A percentile compares a stretch with the other conserved stretches of the same genome.
Evolutionary conservation across 164 flowering plant species (phyloP).

Genomic region (Vitis amurensis): DNA sequence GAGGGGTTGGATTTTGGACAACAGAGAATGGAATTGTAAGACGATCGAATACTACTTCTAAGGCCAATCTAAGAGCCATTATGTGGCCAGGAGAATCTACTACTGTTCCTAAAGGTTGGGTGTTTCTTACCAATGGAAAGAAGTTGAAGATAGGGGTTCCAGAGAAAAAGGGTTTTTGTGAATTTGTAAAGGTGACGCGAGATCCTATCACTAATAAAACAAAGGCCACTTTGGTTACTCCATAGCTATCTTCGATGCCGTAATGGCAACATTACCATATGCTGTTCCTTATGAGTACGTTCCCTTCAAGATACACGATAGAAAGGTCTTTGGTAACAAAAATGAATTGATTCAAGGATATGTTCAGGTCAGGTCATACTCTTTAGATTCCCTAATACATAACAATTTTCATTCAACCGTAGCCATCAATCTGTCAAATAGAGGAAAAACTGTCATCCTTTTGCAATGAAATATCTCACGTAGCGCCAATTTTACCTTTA

Average conservation of each 20-base stretch:
- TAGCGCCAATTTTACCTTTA: no score
- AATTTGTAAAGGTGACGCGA: constrained; percentile 31
- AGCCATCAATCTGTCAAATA: no score
- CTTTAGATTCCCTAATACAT: no score
- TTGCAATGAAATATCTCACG: no score
- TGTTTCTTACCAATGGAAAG: constrained; percentile 27
- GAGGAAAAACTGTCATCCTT: no score
- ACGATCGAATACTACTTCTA: constrained; percentile 2
- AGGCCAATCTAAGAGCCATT: constrained; percentile 1
- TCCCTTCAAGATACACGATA: not conserved
- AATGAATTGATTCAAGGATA: constrained; percentile 18
- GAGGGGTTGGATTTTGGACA: constrained; percentile 43
- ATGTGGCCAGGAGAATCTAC: constrained; percentile 43
- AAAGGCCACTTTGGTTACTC: not conserved
- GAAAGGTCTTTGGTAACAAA: not conserved
- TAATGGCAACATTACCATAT: not conserved
- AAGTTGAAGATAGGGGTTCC: constrained; percentile 50
- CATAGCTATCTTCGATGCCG: not conserved
- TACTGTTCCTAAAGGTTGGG: constrained; percentile 30
- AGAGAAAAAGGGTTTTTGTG: constrained; percentile 22
- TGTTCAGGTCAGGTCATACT: constrained; percentile 15
- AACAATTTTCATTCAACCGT: no score
- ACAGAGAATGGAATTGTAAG: constrained; percentile 21
- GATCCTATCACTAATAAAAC: not conserved
- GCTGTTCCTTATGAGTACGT: not conserved